Percentiles rank a stretch among this genome's conserved stretches.
Conservation (phyloP, 805 yeast species). For the Barnettozyma sp. region DNA sequence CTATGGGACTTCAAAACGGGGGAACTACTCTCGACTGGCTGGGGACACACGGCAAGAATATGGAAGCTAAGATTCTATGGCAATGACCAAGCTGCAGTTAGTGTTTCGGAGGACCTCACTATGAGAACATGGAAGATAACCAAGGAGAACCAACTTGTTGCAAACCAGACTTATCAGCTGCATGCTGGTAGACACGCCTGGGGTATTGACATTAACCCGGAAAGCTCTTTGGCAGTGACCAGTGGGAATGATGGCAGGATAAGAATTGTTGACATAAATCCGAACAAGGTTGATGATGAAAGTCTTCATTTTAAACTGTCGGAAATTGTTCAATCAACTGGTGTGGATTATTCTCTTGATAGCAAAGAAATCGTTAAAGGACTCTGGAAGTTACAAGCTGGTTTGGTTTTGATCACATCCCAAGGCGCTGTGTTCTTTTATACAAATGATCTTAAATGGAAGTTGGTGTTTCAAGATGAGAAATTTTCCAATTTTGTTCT, state of each 20-base stretch:
- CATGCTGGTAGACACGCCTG: conserved; percentile 86
- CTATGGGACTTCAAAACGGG: conserved; percentile 63
- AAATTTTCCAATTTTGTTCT: conserved; percentile 35
- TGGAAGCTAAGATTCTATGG: conserved; percentile 69
- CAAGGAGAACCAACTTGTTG: conserved; percentile 20
- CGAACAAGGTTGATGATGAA: conserved; percentile 28
- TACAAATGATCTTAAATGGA: conserved; percentile 26
- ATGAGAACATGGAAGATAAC: conserved; percentile 66
- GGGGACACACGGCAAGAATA: conserved; percentile 96
- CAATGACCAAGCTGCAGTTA: conserved; percentile 36
- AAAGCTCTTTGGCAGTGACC: conserved; percentile 51
- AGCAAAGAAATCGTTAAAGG: conserved; percentile 58
- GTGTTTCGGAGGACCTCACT: conserved; percentile 85
- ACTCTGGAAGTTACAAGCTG: conserved; percentile 40
- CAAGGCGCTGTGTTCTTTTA: conserved; percentile 43
- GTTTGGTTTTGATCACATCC: conserved; percentile 51
- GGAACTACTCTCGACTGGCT: conserved; percentile 61
- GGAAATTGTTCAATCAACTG: conserved; percentile 28
- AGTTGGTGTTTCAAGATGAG: conserved; percentile 16
- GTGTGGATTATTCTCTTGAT: conserved; percentile 22
- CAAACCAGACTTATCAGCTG: conserved; percentile 45
- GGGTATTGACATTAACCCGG: conserved; percentile 57
- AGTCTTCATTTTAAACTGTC: conserved; percentile 24
- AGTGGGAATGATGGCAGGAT: conserved; percentile 94
- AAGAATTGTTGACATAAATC: conserved; percentile 49